A percentile compares a stretch with the other conserved stretches of the same genome.
phyloP scores from a whole-genome alignment of 345 rosid species.

The Turnera subulata region DNA sequence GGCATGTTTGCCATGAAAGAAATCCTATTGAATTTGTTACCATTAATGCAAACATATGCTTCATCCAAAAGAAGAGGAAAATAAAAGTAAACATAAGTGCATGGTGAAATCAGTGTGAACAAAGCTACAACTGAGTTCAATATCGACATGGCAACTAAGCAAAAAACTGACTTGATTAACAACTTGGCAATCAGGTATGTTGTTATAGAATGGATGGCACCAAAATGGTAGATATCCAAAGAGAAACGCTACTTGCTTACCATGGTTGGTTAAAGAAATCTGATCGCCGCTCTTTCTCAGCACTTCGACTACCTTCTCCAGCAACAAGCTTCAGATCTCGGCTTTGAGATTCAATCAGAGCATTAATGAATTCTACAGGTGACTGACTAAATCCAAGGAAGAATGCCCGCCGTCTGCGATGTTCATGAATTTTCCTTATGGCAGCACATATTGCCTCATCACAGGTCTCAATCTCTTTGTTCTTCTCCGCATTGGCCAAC shows the following conservation, averaged over 20 bases:
- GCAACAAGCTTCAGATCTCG: slow-evolving; percentile 82
- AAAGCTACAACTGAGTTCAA: no score
- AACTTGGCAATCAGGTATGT: no score
- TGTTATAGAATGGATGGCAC: neutral
- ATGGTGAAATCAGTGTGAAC: no score
- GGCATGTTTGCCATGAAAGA: no score
- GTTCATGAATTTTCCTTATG: slow-evolving; percentile 90
- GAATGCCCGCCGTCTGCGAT: slow-evolving; percentile 84
- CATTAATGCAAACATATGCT: no score
- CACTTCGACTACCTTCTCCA: slow-evolving; percentile 82
- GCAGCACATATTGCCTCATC: slow-evolving; percentile 94
- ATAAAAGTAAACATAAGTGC: no score
- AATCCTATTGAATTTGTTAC: no score
- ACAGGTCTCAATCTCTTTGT: slow-evolving; percentile 91
- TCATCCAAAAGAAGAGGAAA: no score
- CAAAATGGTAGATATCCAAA: neutral
- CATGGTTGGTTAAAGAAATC: slow-evolving; percentile 97
- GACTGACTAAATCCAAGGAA: slow-evolving; percentile 97
- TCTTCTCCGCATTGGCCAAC: slow-evolving; percentile 91
- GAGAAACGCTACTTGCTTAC: slow-evolving; percentile 34
- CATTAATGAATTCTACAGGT: slow-evolving; percentile 90
- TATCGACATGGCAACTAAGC: no score
- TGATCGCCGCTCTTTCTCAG: slow-evolving; percentile 80
- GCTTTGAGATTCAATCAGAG: slow-evolving; percentile 90
- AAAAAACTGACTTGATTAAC: no score